Percentiles rank a stretch among this genome's conserved stretches.
phyloP scores from a whole-genome alignment of 495 filamentous ascomycete species.

The Beverwykella pulmonaria region DNA sequence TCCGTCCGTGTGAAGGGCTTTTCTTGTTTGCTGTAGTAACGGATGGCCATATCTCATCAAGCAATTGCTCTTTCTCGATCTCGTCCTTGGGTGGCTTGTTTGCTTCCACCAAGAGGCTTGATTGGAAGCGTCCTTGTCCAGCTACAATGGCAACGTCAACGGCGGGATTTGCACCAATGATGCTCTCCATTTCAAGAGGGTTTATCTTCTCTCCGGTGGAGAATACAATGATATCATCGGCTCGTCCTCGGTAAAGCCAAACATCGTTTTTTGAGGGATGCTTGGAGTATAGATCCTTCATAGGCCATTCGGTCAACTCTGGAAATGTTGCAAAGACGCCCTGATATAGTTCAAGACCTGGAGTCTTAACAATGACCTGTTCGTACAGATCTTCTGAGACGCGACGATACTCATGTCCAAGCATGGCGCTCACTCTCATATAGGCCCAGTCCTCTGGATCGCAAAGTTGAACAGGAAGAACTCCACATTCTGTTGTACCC shows the following conservation, averaged over 20 bases:
- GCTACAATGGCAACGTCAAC: constrained; percentile 44
- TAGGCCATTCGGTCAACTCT: background rate
- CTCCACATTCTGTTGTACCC: constrained; percentile 2
- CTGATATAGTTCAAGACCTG: background rate
- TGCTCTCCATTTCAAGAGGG: constrained; percentile 46
- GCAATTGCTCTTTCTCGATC: background rate
- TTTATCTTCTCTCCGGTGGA: constrained; percentile 51
- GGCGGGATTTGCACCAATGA: constrained; percentile 20
- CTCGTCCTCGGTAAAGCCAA: constrained; percentile 32
- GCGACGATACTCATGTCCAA: background rate
- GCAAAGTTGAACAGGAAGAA: background rate
- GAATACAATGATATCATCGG: constrained; percentile 50
- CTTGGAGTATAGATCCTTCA: constrained; percentile 21
- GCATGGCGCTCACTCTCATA: background rate
- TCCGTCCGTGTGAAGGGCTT: constrained; percentile 1
- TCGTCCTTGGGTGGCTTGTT: constrained; percentile 35
- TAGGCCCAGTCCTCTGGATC: background rate
- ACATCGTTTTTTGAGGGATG: constrained; percentile 35
- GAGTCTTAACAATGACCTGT: background rate
- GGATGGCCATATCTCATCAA: constrained; percentile 5
- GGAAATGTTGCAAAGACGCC: constrained; percentile 16
- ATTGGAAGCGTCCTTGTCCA: constrained; percentile 45
- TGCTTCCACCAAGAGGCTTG: constrained; percentile 35
- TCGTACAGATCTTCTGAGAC: background rate
- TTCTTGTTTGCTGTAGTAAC: constrained; percentile 8